A percentile compares a stretch with the other conserved stretches of the same genome.
Evolutionary conservation across 2,329 filamentous ascomycete genomes (phyloP).

Genomic region (Ascosphaera pollenicola): DNA sequence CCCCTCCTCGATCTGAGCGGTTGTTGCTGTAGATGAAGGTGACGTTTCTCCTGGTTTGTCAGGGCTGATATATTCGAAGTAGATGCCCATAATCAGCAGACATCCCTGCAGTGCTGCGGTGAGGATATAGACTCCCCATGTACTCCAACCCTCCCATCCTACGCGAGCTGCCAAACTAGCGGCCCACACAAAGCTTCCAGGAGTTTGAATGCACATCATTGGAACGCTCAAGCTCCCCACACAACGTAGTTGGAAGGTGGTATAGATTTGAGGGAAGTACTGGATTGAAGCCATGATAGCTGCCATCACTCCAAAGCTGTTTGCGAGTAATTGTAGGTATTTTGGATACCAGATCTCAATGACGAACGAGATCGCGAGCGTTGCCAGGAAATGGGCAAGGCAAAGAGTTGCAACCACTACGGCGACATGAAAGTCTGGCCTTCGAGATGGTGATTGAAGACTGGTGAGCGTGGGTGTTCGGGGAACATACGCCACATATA

Average conservation of each 20-base stretch:
- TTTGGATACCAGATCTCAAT: constrained; percentile 42
- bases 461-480: too few relatives aligned
- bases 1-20: too few relatives aligned
- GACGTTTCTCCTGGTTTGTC: constrained; percentile 20
- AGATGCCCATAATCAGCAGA: constrained; percentile 58
- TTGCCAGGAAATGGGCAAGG: constrained; percentile 50
- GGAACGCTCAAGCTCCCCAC: constrained; percentile 82
- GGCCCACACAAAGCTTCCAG: constrained; percentile 76
- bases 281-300: constrained; percentile 64
- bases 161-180: constrained; percentile 60
- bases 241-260: constrained; percentile 64
- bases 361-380: constrained; percentile 40
- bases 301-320: constrained; percentile 59
- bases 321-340: constrained; percentile 58
- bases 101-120: constrained; percentile 70
- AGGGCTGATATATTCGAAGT: constrained; percentile 32
- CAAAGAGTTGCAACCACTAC: constrained; percentile 51
- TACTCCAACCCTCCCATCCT: constrained; percentile 73
- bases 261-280: constrained; percentile 89
- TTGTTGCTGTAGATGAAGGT: too few relatives aligned
- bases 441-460: constrained; percentile 11
- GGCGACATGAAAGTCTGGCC: constrained; percentile 54
- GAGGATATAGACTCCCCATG: constrained; percentile 78
- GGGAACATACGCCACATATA: too few relatives aligned
- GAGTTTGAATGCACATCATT: constrained; percentile 98